Evolutionary conservation across 352 stramenopile genomes (phyloP), one percentile per base, ranked within the genome.

Genomic region (Saprolegnia parasitica): DNA sequence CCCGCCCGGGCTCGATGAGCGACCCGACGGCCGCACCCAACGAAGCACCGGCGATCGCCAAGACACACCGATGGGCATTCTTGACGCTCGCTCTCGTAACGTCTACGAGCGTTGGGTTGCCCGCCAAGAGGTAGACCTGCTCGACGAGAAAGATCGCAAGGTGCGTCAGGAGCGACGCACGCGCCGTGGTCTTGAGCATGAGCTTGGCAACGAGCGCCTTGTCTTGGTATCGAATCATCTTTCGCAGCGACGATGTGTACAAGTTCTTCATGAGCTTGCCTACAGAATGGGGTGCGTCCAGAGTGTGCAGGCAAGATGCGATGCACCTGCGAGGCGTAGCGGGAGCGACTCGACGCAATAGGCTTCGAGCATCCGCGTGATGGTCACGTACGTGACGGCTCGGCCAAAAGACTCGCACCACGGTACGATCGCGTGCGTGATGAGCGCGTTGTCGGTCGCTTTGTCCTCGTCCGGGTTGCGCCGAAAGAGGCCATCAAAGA

Each of bases 121-220:
- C 4, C 6, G 5, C 15, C 5, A 66, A 26, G 39, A 55, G 35
- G 8, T 55, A 9, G 40, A n/a, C 13, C n/a, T 47, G 23, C 58
- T 66, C 58, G 20, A 66, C 58, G 58, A 66, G 37, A 15, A 66
- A 42, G 23, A 66, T 39, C 35, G 58, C 37, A 9, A 35, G 10
- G 18, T 54, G 52, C 5, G 58, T 37, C 8, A 66, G 58, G 21
- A 66, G 26, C 29, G 58, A 39, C 8, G 58, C 20, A 16, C 58
- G 58, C 20, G 49, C 47, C 11, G 58, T 29, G 1, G 58, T 66
- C 35, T 56, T 37, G 40, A 66, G 49, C 32, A 66, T 66, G 40
- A 66, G 58, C n/a, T 21, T 16, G 20, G 58, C 58, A 29, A 49
- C 35, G 29, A 66, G 20, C 5, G 26, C 11, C 23, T n/a, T 32